These are phyloP conservation scores for Clarireedia monteithiana DNA, from an alignment of 2,329 filamentous ascomycete species.

Conservation along the genomic window DNA sequence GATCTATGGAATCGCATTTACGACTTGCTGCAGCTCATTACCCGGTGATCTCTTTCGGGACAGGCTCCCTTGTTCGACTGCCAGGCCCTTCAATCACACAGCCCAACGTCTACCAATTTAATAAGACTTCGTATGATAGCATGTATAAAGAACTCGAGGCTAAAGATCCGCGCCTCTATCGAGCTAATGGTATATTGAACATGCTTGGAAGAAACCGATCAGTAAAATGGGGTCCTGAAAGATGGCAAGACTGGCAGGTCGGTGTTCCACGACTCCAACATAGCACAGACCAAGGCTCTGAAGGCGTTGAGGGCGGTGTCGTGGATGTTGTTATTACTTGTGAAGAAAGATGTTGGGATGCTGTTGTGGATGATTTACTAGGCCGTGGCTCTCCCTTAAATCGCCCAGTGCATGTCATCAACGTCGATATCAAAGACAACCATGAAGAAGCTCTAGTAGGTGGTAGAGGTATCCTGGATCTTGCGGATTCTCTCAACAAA, in stretches of 20 bases:
- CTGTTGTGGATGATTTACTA: conserved; percentile 88
- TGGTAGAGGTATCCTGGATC: conserved; percentile 82
- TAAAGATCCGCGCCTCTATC: conserved; percentile 84
- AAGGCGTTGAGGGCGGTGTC: conserved; percentile 78
- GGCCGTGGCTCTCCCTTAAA: conserved; percentile 81
- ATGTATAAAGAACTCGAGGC: conserved; percentile 87
- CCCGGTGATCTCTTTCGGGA: conserved; percentile 97
- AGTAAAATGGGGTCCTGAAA: conserved; percentile 92
- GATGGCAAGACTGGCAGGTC: conserved; percentile 95
- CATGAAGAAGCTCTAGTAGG: conserved; percentile 92
- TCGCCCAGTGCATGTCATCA: conserved; percentile 92
- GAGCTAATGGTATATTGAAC: conserved; percentile 84
- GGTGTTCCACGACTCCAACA: conserved; percentile 77
- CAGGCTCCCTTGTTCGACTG: conserved; percentile 85
- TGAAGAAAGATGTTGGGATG: conserved; percentile 97
- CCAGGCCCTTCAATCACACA: conserved; percentile 86
- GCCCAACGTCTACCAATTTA: conserved; percentile 97
- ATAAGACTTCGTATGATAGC: conserved; percentile 87
- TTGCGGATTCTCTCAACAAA: conserved; percentile 77
- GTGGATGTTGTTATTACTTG: conserved; percentile 96
- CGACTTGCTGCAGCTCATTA: conserved; percentile 79
- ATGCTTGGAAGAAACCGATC: conserved; percentile 90
- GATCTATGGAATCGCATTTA: conserved; percentile 98
- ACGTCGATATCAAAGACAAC: conserved; percentile 97
- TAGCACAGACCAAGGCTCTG: conserved; percentile 64